Conservation (phyloP, 2,329 filamentous ascomycete genomes). For the Stromatinia cepivora region DNA sequence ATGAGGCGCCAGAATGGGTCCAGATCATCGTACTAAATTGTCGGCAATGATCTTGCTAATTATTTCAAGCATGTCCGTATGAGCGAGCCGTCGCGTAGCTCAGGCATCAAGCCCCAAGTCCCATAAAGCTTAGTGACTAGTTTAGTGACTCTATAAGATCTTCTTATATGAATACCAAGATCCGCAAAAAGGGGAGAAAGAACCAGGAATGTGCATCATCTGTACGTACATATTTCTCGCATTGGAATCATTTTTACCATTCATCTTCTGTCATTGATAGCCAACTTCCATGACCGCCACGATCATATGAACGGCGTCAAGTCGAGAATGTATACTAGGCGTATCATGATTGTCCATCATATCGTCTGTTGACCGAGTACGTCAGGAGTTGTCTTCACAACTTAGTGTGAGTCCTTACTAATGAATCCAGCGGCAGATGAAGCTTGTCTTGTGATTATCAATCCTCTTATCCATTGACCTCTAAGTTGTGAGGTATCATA, state of each 20-base stretch:
- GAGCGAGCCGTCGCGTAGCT: neutral
- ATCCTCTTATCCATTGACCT: neutral
- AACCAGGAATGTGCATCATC: neutral
- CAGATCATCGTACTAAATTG: neutral
- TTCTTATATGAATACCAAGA: neutral
- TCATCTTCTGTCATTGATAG: neutral
- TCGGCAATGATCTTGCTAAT: neutral
- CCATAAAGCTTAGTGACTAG: neutral
- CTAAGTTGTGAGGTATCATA: neutral
- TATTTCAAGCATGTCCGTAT: neutral
- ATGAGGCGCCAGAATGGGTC: neutral
- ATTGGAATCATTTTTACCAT: neutral
- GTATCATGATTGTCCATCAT: neutral
- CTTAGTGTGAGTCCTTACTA: neutral
- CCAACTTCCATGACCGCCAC: neutral
- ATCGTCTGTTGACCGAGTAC: neutral
- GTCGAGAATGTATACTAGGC: too few relatives aligned
- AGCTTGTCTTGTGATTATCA: neutral
- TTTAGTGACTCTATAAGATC: slow-evolving; percentile 7
- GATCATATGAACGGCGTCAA: neutral
- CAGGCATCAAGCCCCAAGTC: too few relatives aligned
- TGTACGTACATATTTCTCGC: neutral
- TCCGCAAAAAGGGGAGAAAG: neutral
- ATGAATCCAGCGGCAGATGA: neutral
- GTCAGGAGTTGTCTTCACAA: neutral